Conservation (phyloP, 495 filamentous ascomycete genomes). For the Hypoxylon trugodes region DNA sequence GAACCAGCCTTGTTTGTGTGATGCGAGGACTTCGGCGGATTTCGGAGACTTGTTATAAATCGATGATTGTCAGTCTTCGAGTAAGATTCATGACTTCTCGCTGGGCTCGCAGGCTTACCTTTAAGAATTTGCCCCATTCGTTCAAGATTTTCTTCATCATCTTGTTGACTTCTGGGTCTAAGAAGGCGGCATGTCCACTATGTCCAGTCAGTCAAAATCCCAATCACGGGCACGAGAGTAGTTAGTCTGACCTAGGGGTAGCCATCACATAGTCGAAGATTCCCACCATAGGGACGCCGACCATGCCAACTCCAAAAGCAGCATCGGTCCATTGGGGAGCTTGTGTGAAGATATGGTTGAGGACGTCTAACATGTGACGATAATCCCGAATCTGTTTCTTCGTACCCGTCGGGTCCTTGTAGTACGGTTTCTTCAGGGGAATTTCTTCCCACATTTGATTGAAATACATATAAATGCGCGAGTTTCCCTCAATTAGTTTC, state of each 20-base stretch:
- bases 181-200: slow-evolving; percentile 70
- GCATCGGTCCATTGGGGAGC: slow-evolving; percentile 69
- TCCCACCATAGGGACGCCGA: slow-evolving; percentile 73
- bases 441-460: slow-evolving; percentile 73
- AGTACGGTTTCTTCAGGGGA: slow-evolving; percentile 64
- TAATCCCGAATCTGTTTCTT: slow-evolving; percentile 68
- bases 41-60: slow-evolving; percentile 51
- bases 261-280: slow-evolving; percentile 79
- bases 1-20: slow-evolving; percentile 67
- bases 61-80: neutral
- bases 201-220: neutral
- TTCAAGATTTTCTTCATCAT: slow-evolving; percentile 75
- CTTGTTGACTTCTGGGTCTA: slow-evolving; percentile 71
- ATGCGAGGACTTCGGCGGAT: slow-evolving; percentile 65
- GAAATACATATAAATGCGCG: slow-evolving; percentile 62
- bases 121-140: slow-evolving; percentile 70
- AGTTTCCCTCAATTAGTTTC: slow-evolving; percentile 56
- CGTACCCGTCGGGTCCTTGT: slow-evolving; percentile 65
- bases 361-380: slow-evolving; percentile 67
- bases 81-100: neutral
- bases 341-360: slow-evolving; percentile 69
- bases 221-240: slow-evolving; percentile 39
- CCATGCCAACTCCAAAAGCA: slow-evolving; percentile 63
- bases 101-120: no score
- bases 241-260: slow-evolving; percentile 64